These are phyloP conservation scores for Wickerhamiella siamensis DNA, from an alignment of 805 yeast genomes.

Conservation along the genomic window DNA sequence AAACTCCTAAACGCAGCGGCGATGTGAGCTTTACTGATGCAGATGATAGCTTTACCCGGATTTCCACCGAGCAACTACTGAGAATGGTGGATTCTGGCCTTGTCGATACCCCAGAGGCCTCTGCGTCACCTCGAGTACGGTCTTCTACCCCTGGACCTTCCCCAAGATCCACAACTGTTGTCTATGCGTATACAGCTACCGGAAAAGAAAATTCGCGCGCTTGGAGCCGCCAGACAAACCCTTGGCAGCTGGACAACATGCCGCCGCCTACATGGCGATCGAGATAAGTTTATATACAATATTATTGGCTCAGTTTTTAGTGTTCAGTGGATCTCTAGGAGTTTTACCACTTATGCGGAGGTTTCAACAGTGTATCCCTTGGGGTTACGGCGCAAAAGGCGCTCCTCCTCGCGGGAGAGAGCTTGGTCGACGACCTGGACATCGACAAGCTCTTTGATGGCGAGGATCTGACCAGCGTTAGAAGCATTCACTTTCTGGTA, in stretches of 20 bases:
- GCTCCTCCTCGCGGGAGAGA: slow-evolving; percentile 34
- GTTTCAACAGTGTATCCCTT: slow-evolving; percentile 22
- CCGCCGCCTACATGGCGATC: slow-evolving; percentile 1
- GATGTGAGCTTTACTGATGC: not conserved
- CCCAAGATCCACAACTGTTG: slow-evolving; percentile 14
- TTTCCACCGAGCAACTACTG: slow-evolving; percentile 22
- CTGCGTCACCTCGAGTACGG: slow-evolving; percentile 13
- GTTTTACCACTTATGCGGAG: not conserved
- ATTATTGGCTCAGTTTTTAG: too few species aligned
- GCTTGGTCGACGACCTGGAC: slow-evolving; percentile 56
- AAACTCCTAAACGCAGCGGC: slow-evolving; percentile 10
- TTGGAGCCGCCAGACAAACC: slow-evolving; percentile 1
- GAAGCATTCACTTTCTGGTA: slow-evolving; percentile 63
- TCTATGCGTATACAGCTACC: slow-evolving; percentile 14
- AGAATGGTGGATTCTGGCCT: slow-evolving; percentile 26
- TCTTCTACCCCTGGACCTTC: slow-evolving; percentile 19
- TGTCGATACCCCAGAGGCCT: slow-evolving; percentile 24
- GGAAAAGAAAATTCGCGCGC: not conserved
- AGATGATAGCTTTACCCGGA: slow-evolving; percentile 8
- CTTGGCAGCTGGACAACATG: not conserved
- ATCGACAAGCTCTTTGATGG: slow-evolving; percentile 72
- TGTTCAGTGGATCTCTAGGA: too few species aligned
- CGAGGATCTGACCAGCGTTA: slow-evolving; percentile 70
- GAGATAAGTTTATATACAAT: not conserved
- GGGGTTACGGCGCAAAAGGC: slow-evolving; percentile 20